Conservation (phyloP, 23 red algal genomes). For the Chondrus crispus region DNA sequence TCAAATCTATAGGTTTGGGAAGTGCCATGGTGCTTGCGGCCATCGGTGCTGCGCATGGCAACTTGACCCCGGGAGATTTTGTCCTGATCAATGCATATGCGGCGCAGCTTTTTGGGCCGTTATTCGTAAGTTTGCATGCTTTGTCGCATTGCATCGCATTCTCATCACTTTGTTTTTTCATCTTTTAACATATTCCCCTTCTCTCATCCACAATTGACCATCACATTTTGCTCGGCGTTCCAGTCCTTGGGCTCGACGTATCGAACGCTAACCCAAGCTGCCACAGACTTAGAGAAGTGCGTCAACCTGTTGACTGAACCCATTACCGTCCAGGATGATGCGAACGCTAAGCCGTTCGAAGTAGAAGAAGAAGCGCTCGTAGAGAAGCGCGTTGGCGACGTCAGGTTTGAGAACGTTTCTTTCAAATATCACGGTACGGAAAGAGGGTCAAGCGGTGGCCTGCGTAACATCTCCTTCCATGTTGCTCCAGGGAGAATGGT, state of each 20-base stretch:
- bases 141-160: background rate
- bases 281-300: slow-evolving; percentile 54
- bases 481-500: slow-evolving; percentile 76
- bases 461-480: slow-evolving; percentile 71
- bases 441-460: slow-evolving; percentile 37
- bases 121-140: slow-evolving; percentile 42
- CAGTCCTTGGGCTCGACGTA: slow-evolving; percentile 47
- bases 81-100: slow-evolving; percentile 88
- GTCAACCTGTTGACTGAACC: slow-evolving; percentile 13
- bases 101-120: slow-evolving; percentile 42
- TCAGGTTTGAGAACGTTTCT: slow-evolving; percentile 81
- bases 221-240: too few species aligned
- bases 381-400: slow-evolving; percentile 15
- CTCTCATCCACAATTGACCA: background rate
- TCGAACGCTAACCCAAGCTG: slow-evolving; percentile 18
- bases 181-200: background rate
- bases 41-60: slow-evolving; percentile 22
- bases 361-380: slow-evolving; percentile 23
- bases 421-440: slow-evolving; percentile 51
- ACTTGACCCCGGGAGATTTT: slow-evolving; percentile 81
- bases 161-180: background rate
- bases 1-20: slow-evolving; percentile 61
- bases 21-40: slow-evolving; percentile 70
- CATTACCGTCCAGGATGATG: slow-evolving; percentile 13
- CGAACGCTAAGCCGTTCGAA: background rate